phyloP scores from a whole-genome alignment of 78 protist species.

The Dictyostelium capitatum region DNA sequence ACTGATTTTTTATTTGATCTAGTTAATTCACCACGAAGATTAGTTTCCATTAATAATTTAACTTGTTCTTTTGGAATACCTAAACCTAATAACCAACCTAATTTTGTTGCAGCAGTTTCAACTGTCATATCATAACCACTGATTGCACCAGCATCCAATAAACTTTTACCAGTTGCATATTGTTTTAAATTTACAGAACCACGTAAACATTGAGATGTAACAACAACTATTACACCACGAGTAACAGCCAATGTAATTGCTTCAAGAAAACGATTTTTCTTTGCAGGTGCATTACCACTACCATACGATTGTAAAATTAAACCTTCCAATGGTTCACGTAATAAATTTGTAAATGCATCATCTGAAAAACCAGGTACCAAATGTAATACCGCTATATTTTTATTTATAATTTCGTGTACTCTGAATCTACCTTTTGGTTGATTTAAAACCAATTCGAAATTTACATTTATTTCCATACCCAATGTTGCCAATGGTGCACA shows the following conservation, averaged over 20 bases:
- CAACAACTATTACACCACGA: constrained; percentile 82
- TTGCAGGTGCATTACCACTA: constrained; percentile 87
- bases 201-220: constrained; percentile 70
- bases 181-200: constrained; percentile 79
- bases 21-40: constrained; percentile 78
- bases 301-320: constrained; percentile 58
- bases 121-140: constrained; percentile 94
- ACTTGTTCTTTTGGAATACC: constrained; percentile 66
- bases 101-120: constrained; percentile 93
- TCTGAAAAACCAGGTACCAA: constrained; percentile 77
- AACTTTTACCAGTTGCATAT: constrained; percentile 74
- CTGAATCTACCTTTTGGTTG: constrained; percentile 79
- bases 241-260: constrained; percentile 20
- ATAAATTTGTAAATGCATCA: constrained; percentile 15
- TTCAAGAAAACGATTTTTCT: constrained; percentile 46
- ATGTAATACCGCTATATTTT: constrained; percentile 78
- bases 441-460: constrained; percentile 47
- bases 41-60: constrained; percentile 48
- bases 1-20: neutral
- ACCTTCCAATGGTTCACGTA: constrained; percentile 58
- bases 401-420: constrained; percentile 38
- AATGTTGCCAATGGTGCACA: constrained; percentile 75
- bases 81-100: constrained; percentile 83
- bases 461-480: constrained; percentile 74
- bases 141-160: constrained; percentile 81